Evolutionary conservation across 352 stramenopile species (phyloP).

Genomic region (Blastocystis sp.): DNA sequence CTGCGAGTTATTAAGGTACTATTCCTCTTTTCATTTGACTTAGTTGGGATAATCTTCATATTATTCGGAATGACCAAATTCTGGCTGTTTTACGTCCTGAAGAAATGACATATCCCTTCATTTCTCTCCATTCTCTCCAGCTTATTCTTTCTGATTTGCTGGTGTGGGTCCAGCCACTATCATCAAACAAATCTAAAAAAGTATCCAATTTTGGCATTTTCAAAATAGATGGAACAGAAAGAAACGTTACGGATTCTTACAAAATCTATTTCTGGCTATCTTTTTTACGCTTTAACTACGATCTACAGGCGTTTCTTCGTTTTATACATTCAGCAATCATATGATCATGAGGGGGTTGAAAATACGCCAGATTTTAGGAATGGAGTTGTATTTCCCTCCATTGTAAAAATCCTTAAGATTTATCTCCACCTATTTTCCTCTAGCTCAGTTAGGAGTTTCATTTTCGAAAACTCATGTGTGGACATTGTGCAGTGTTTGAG

Average conservation of each 20-base stretch:
- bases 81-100: background rate
- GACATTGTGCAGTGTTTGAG: background rate
- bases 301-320: background rate
- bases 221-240: background rate
- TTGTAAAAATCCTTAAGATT: background rate
- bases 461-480: background rate
- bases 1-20: background rate
- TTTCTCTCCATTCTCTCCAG: background rate
- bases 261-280: background rate
- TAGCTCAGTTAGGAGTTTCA: background rate
- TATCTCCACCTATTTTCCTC: background rate
- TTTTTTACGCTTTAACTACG: background rate
- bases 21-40: background rate
- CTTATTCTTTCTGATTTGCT: background rate
- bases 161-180: background rate
- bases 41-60: conserved; percentile 15
- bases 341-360: conserved; percentile 8
- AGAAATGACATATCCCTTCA: background rate
- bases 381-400: background rate
- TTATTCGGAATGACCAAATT: background rate
- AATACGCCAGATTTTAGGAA: conserved; percentile 2
- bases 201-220: background rate
- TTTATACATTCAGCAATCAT: background rate
- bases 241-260: background rate
- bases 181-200: background rate